A percentile compares a stretch with the other conserved stretches of the same genome.
phyloP scores from a whole-genome alignment of 805 yeast species.

The Cyberlindnera galapagoensis region DNA sequence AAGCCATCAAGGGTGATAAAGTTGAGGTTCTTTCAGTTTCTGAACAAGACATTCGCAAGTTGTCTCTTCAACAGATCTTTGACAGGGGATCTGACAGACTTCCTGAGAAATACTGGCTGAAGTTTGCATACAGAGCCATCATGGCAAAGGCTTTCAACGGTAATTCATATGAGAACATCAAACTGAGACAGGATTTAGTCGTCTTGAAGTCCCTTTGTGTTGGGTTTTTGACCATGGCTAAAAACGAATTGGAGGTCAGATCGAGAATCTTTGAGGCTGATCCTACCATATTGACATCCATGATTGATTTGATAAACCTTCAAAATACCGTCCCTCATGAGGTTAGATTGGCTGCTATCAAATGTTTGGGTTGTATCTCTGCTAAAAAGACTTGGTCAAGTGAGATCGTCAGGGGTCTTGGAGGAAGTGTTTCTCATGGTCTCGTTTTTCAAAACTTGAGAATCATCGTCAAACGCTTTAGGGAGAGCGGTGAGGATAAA shows the following conservation, averaged over 20 bases:
- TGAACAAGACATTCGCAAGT: constrained; percentile 50
- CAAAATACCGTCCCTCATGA: constrained; percentile 48
- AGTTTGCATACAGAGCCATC: constrained; percentile 53
- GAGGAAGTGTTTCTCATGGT: constrained; percentile 88
- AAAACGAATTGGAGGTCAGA: constrained; percentile 51
- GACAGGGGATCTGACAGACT: constrained; percentile 50
- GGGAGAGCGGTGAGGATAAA: constrained; percentile 30
- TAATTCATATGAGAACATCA: constrained; percentile 44
- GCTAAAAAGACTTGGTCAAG: constrained; percentile 62
- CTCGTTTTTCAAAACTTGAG: constrained; percentile 66
- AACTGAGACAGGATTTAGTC: constrained; percentile 52
- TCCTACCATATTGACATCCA: constrained; percentile 59
- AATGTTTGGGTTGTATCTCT: constrained; percentile 65
- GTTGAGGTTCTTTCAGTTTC: constrained; percentile 43
- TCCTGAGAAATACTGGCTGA: constrained; percentile 60
- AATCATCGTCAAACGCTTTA: constrained; percentile 46
- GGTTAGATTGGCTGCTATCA: constrained; percentile 53
- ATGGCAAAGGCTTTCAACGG: constrained; percentile 69
- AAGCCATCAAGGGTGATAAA: constrained; percentile 28
- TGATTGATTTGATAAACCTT: constrained; percentile 69
- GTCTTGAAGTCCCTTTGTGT: constrained; percentile 61
- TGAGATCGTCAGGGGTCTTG: constrained; percentile 69
- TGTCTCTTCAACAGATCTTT: constrained; percentile 54
- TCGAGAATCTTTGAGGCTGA: constrained; percentile 66
- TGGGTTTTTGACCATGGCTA: constrained; percentile 54